Evolutionary conservation across 305 asterid species (phyloP).

Genomic region (Fraxinus latifolia): DNA sequence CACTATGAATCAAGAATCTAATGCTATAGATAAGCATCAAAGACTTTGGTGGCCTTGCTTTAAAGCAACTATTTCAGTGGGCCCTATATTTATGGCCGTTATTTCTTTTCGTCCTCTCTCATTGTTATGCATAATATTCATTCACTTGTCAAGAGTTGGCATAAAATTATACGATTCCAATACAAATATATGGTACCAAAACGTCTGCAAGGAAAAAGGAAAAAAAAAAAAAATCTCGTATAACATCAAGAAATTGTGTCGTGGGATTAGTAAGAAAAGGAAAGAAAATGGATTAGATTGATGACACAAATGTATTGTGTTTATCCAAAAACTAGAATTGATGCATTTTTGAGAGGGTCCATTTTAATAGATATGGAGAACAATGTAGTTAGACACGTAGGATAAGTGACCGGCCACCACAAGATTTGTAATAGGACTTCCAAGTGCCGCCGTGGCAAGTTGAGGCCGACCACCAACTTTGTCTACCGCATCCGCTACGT

Average conservation of each 20-base stretch:
- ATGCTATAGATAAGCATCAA: constrained; percentile 22
- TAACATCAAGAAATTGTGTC: background rate
- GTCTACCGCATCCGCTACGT: background rate
- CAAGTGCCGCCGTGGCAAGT: constrained; percentile 26
- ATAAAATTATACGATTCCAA: background rate
- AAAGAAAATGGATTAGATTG: constrained; percentile 26
- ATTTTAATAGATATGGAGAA: background rate
- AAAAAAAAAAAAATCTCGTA: background rate
- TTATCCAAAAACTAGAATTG: constrained; percentile 21
- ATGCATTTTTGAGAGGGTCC: background rate
- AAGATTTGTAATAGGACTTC: constrained; percentile 10
- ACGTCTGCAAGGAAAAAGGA: background rate
- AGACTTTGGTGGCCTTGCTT: constrained; percentile 14
- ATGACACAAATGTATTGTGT: constrained; percentile 28
- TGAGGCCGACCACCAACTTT: constrained; percentile 1
- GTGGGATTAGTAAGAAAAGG: background rate
- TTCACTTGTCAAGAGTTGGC: background rate
- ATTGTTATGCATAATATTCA: background rate
- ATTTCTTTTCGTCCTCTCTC: background rate
- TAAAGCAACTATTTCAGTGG: constrained; percentile 14
- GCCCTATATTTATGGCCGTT: constrained; percentile 5
- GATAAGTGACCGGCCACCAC: constrained; percentile 15
- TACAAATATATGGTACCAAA: background rate
- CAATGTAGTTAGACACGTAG: background rate
- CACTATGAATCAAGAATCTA: constrained; percentile 16